phyloP scores from a whole-genome alignment of 192 early-diverging fungal genomes.

The Podila horticola region DNA sequence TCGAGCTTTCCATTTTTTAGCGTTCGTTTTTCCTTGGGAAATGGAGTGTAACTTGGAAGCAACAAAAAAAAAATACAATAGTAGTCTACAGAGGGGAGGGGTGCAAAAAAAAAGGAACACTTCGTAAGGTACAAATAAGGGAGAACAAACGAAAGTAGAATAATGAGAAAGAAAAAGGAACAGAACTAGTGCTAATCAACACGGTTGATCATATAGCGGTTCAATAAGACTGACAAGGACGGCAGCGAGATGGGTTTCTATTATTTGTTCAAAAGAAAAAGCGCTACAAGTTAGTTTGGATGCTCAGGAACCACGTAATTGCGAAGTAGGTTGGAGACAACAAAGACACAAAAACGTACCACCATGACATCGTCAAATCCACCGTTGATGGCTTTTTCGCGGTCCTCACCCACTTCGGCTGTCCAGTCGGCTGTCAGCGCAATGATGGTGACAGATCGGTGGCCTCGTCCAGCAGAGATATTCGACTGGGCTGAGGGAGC shows the following conservation, averaged over 20 bases:
- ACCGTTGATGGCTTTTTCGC: conserved; percentile 23
- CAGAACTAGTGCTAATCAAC: background rate
- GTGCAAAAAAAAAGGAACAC: background rate
- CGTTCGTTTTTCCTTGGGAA: no score
- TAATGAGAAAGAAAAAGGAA: no score
- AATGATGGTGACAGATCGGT: conserved; percentile 26
- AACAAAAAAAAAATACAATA: conserved; percentile 1
- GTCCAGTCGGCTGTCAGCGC: conserved; percentile 39
- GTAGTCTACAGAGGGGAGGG: background rate
- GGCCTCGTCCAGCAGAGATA: background rate
- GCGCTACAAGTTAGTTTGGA: background rate
- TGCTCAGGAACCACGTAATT: background rate
- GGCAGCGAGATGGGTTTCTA: conserved; percentile 49
- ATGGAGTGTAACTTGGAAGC: no score
- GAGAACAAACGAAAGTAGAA: background rate
- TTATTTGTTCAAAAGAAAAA: background rate
- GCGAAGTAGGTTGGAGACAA: background rate
- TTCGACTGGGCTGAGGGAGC: background rate
- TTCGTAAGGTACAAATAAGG: background rate
- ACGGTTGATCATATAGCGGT: conserved; percentile 24
- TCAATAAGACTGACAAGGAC: conserved; percentile 31
- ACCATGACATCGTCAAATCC: conserved; percentile 52
- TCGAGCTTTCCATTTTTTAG: no score
- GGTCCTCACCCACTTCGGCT: conserved; percentile 44
- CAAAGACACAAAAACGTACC: conserved; percentile 1